Evolutionary conservation across 2,329 filamentous ascomycete species (phyloP), one percentile per base, ranked within the genome.

Genomic region (Aureobasidium sp.): DNA sequence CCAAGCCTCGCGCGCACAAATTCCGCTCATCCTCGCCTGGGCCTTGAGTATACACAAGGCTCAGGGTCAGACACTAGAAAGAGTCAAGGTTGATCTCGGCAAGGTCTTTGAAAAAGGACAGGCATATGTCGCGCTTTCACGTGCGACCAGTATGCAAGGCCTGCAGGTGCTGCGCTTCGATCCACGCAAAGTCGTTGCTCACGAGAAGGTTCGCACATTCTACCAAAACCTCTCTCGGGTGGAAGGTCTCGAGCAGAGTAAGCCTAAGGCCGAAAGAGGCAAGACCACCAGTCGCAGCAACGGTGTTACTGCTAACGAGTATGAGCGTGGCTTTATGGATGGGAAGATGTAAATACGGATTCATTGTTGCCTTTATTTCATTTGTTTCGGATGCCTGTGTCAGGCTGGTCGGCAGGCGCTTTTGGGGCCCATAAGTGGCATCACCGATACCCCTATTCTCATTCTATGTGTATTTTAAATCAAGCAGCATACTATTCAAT

Each of bases 31-130:
- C 65, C 81, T 99, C 34, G 94, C 94, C 0, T 99, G 94, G 94
- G 94, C 94, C 1, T 78, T 99, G 22, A 96, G 91, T 0, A 99
- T 99, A 64, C 94, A 99, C 79, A 99, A 99, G 76, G 94, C 94
- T 0, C 93, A 97, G 73, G 93, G 93, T 1, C 93, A 97, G 74
- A 97, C 93, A 1, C 78, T 97, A 29, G 91, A 96, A 70, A 83
- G 93, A 56, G 94, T 99, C 64, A 96, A 96, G 71, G 94, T 99
- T 29, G 91, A 99, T 72, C 81, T 99, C 0, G 89, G 91, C 34
- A 88, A 85, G 65, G 90, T 96, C 1, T 99, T 99, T 69, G 94
- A 99, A 73, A 97, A 96, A 74, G 94, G 94, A 0, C 94, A 99
- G 74, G 94, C 94, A 6, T 99, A 99, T 71, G 94, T 99, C 57